Conservation (phyloP, 805 yeast genomes). For the Nakazawaea populi region DNA sequence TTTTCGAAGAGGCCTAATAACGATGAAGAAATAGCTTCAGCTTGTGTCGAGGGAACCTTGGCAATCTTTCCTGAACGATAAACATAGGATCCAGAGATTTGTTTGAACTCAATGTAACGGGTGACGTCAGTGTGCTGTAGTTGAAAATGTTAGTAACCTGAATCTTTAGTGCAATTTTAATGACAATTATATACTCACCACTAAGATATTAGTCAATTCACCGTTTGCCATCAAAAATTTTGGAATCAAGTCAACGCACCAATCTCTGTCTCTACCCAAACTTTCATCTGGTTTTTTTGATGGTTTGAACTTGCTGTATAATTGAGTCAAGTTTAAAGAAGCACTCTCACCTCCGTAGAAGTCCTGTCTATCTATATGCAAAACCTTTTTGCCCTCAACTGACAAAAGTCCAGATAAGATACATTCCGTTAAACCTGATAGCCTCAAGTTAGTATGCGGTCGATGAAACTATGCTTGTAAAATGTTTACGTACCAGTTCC, state of each 20-base stretch:
- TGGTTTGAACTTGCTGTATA: constrained; percentile 85
- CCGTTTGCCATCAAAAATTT: constrained; percentile 97
- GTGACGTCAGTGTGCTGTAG: constrained; percentile 86
- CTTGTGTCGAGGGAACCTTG: constrained; percentile 88
- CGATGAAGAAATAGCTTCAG: constrained; percentile 87
- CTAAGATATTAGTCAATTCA: constrained; percentile 89
- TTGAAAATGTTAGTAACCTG: not conserved
- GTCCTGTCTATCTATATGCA: constrained; percentile 94
- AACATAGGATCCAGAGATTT: constrained; percentile 92
- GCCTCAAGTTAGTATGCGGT: not conserved
- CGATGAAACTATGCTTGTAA: no score
- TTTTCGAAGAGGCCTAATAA: constrained; percentile 96
- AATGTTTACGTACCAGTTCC: constrained; percentile 24
- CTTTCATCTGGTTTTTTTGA: constrained; percentile 60
- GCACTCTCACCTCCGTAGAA: constrained; percentile 95
- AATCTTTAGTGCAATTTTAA: not conserved
- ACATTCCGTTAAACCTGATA: constrained; percentile 89
- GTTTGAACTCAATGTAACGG: constrained; percentile 92
- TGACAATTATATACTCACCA: constrained; percentile 18
- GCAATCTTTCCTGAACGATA: constrained; percentile 86
- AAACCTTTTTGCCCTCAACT: constrained; percentile 96
- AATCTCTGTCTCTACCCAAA: constrained; percentile 90
- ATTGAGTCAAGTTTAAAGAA: constrained; percentile 65
- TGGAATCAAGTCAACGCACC: constrained; percentile 97
- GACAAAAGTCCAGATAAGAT: constrained; percentile 88